Conservation (phyloP, 306 rosid genomes). For the Psophocarpus tetragonolobus region DNA sequence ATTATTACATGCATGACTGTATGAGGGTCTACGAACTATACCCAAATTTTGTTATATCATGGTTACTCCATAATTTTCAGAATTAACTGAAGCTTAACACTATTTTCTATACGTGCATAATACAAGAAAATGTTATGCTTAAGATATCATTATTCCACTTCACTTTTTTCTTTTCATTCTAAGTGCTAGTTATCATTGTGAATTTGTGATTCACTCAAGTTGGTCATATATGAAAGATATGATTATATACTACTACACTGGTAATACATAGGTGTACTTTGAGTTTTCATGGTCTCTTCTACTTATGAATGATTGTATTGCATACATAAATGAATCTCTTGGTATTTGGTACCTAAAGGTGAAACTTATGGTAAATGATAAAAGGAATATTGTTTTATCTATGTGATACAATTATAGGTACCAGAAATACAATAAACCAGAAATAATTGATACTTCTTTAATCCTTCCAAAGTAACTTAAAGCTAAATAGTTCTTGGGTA, state of each 20-base stretch:
- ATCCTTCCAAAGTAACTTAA: neutral
- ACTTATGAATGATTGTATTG: neutral
- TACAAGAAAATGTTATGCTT: neutral
- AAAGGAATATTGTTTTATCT: neutral
- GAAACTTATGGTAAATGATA: neutral
- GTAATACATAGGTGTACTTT: neutral
- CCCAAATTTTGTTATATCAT: conserved; percentile 1
- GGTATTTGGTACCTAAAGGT: neutral
- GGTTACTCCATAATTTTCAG: conserved; percentile 10
- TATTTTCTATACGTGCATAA: neutral
- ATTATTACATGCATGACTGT: too few relatives aligned
- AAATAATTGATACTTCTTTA: neutral
- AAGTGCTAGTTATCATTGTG: neutral
- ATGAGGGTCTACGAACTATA: neutral
- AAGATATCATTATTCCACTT: neutral
- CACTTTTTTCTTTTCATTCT: neutral
- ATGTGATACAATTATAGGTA: conserved; percentile 7
- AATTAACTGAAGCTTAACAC: conserved; percentile 2
- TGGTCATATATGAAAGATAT: neutral
- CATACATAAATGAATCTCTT: neutral
- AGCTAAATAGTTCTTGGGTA: neutral
- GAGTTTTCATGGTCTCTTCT: neutral
- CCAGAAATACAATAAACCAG: too few relatives aligned
- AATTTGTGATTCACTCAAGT: neutral
- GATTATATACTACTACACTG: neutral